A percentile compares a stretch with the other conserved stretches of the same genome.
These are phyloP conservation scores for Solanum sitiens DNA, from an alignment of 257 asterid genomes.

Conservation along the genomic window DNA sequence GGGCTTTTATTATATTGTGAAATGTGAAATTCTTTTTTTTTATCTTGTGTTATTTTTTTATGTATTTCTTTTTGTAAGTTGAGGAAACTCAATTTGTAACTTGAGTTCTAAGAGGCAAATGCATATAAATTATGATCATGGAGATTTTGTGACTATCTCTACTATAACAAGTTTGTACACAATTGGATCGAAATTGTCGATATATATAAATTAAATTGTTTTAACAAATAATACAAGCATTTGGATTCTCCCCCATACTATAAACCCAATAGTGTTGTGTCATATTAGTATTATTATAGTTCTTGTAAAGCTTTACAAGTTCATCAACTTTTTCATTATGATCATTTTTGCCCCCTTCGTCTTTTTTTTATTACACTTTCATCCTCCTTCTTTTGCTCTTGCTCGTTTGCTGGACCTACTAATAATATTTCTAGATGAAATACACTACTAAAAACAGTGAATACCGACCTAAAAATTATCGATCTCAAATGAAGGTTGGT, in stretches of 20 bases:
- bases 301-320: neutral
- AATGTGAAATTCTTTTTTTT: neutral
- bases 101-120: neutral
- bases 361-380: neutral
- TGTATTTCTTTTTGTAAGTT: neutral
- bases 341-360: neutral
- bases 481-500: too few species aligned
- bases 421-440: neutral
- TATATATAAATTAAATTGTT: neutral
- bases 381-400: neutral
- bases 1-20: neutral
- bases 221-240: constrained; percentile 22
- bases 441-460: too few species aligned
- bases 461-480: too few species aligned
- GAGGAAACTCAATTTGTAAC: neutral
- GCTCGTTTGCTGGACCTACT: constrained; percentile 20
- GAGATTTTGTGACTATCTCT: too few species aligned
- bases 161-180: too few species aligned
- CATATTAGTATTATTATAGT: neutral
- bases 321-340: constrained; percentile 5
- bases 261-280: neutral
- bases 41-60: neutral
- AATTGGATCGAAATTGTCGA: neutral
- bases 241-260: constrained; percentile 12
- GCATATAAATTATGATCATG: neutral